Evolutionary conservation across 1,284 basidiomycete species (phyloP).

Genomic region (Fistulina hepatica): DNA sequence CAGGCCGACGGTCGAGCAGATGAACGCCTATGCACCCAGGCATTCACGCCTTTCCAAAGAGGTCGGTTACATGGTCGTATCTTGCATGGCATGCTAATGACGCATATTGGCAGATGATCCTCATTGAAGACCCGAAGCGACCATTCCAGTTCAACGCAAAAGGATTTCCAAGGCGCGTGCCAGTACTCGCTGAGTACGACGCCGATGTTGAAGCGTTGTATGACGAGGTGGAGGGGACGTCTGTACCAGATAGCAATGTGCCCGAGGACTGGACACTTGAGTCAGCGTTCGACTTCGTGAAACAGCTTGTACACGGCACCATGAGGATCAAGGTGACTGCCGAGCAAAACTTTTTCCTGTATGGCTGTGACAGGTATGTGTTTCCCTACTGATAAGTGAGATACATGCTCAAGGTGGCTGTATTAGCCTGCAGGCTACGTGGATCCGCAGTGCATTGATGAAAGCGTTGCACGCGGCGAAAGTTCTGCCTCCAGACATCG

Average conservation of each 20-base stretch:
- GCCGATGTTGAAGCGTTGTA: constrained; percentile 5
- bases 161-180: constrained; percentile 4
- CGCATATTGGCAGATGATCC: constrained; percentile 11
- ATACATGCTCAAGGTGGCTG: not conserved
- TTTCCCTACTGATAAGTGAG: not conserved
- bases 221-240: too few species aligned
- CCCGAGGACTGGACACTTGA: too few species aligned
- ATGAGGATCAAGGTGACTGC: too few species aligned
- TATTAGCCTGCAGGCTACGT: constrained; percentile 25
- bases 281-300: too few species aligned
- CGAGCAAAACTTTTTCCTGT: constrained; percentile 29
- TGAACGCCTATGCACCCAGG: constrained; percentile 30
- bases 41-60: constrained; percentile 32
- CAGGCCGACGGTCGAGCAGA: constrained; percentile 27
- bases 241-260: too few species aligned
- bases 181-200: constrained; percentile 6
- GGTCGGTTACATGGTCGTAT: constrained; percentile 13
- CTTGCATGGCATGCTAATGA: too few species aligned
- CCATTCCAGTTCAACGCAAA: constrained; percentile 8
- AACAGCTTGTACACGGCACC: too few species aligned
- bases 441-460: constrained; percentile 25
- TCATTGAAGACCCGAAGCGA: constrained; percentile 2
- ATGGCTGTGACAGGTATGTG: constrained; percentile 30
- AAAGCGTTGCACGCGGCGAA: constrained; percentile 18
- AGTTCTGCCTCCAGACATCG: constrained; percentile 8